These are phyloP conservation scores for Entomortierella chlamydospora DNA, from an alignment of 192 early-diverging fungal species.

Conservation along the genomic window DNA sequence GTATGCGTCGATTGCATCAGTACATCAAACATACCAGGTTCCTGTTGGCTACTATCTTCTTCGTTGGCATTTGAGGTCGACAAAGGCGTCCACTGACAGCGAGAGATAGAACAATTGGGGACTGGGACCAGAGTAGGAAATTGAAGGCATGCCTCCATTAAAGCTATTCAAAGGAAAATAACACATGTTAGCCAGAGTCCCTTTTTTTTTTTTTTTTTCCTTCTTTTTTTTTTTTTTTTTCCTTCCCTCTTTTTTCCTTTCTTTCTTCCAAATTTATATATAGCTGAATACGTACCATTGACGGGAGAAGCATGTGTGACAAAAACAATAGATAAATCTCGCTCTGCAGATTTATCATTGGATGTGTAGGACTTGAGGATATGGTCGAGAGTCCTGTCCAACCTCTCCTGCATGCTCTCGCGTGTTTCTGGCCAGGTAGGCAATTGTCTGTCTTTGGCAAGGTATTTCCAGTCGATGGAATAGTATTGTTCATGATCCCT, in stretches of 20 bases:
- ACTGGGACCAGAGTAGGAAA: constrained; percentile 41
- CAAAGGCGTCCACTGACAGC: constrained; percentile 37
- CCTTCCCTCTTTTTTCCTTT: no score
- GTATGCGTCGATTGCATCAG: constrained; percentile 18
- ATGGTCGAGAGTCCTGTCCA: constrained; percentile 19
- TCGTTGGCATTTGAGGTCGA: background rate
- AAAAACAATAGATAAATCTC: constrained; percentile 41
- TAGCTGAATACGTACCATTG: constrained; percentile 51
- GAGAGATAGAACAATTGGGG: constrained; percentile 47
- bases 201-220: no score
- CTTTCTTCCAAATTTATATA: no score
- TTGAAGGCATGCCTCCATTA: constrained; percentile 43
- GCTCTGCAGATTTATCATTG: background rate
- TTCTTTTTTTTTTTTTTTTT: no score
- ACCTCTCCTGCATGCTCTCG: constrained; percentile 34
- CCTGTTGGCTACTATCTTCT: background rate
- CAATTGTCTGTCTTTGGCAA: constrained; percentile 11
- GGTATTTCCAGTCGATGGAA: constrained; percentile 47
- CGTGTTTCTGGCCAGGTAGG: constrained; percentile 40
- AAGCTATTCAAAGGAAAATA: constrained; percentile 15
- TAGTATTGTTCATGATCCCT: constrained; percentile 43
- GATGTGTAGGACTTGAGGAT: constrained; percentile 17
- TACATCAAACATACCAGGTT: background rate
- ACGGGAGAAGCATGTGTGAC: constrained; percentile 50
- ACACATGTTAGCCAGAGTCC: no score